Conservation (phyloP, 371 early-diverging fungal genomes). For the Circinella minor region DNA sequence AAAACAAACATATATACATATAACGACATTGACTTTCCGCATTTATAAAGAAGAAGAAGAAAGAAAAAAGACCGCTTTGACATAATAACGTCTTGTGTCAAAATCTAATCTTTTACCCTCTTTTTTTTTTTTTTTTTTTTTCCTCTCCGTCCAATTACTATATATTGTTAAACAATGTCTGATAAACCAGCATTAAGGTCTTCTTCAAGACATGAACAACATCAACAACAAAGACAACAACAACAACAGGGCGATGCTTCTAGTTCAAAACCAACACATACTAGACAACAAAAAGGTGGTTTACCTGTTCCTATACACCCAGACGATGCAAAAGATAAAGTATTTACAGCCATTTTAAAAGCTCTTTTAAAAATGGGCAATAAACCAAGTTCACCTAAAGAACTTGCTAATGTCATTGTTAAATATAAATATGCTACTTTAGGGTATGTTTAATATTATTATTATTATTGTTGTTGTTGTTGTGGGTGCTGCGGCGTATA, state of each 20-base stretch:
- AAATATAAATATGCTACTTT: slow-evolving; percentile 75
- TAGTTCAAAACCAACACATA: background rate
- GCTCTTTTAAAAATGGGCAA: slow-evolving; percentile 75
- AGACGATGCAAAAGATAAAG: slow-evolving; percentile 83
- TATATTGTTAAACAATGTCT: background rate
- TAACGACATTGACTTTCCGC: no score
- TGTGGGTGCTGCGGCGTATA: no score
- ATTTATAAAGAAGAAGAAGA: no score
- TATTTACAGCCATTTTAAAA: slow-evolving; percentile 81
- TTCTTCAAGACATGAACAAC: background rate
- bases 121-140: no score
- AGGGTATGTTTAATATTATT: slow-evolving; percentile 55
- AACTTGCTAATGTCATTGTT: slow-evolving; percentile 78
- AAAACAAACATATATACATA: no score
- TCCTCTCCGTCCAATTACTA: background rate
- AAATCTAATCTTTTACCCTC: no score
- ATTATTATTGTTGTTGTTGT: no score
- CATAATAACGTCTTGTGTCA: no score
- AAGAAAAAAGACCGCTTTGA: no score
- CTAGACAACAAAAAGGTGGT: slow-evolving; percentile 10
- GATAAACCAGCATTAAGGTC: slow-evolving; percentile 6
- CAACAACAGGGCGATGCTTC: slow-evolving; percentile 9
- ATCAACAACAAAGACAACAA: no score
- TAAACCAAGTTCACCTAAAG: slow-evolving; percentile 81
- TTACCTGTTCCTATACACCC: slow-evolving; percentile 57